Conservation (phyloP, 305 asterid genomes). For the Petunia hybrid region DNA sequence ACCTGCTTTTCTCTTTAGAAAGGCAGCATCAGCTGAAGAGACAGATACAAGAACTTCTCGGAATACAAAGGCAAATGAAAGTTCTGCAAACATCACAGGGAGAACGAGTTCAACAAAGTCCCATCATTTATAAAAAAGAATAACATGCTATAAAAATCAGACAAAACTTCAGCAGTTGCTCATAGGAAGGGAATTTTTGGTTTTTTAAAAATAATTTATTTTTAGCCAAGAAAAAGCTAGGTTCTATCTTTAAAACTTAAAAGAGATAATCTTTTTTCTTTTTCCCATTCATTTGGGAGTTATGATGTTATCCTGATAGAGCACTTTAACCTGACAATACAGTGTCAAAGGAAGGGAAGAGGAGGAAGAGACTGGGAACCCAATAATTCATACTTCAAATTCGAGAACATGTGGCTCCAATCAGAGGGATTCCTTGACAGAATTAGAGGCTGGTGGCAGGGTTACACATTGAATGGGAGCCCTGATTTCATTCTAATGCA, state of each 20-base stretch:
- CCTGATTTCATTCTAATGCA: too few relatives aligned
- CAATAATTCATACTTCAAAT: too few relatives aligned
- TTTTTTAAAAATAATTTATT: constrained; percentile 1
- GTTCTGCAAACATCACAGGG: constrained; percentile 55
- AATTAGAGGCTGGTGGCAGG: too few relatives aligned
- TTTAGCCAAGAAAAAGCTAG: neutral
- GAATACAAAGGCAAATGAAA: constrained; percentile 87
- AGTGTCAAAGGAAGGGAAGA: too few relatives aligned
- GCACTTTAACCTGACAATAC: constrained; percentile 8
- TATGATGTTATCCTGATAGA: neutral
- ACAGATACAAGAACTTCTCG: constrained; percentile 68
- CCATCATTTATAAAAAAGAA: neutral
- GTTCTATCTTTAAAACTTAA: constrained; percentile 1
- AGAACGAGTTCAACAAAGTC: constrained; percentile 5
- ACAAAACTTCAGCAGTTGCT: neutral
- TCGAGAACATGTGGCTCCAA: too few relatives aligned
- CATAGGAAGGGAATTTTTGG: neutral
- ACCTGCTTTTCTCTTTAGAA: constrained; percentile 91
- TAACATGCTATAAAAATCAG: neutral
- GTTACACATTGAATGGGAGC: too few relatives aligned
- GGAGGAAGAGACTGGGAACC: too few relatives aligned
- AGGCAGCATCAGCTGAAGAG: constrained; percentile 49
- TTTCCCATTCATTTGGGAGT: neutral
- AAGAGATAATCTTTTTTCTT: constrained; percentile 20
- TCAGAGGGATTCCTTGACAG: too few relatives aligned